These are phyloP conservation scores for Trichoderma cornu-damae DNA, from an alignment of 2,329 filamentous ascomycete genomes.

Conservation along the genomic window DNA sequence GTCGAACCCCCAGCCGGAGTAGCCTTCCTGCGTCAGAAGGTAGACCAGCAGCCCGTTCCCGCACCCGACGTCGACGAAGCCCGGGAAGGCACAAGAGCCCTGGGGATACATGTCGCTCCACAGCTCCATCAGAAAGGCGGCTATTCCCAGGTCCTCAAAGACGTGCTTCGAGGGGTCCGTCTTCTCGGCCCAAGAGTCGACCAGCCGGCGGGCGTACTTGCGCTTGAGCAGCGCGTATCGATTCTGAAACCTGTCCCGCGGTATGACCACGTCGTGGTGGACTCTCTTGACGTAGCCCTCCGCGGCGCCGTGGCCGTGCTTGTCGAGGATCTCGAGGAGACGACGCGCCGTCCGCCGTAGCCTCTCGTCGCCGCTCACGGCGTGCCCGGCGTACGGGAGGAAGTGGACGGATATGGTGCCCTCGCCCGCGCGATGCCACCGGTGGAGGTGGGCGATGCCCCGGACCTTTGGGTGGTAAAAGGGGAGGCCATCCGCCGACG, in stretches of 20 bases:
- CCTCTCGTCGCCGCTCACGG: constrained; percentile 36
- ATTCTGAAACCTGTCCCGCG: constrained; percentile 72
- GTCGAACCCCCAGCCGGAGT: constrained; percentile 84
- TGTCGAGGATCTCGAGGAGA: constrained; percentile 63
- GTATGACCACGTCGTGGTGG: constrained; percentile 74
- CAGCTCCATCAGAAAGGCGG: constrained; percentile 86
- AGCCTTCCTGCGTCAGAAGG: constrained; percentile 75
- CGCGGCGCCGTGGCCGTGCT: constrained; percentile 63
- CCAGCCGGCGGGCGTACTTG: constrained; percentile 67
- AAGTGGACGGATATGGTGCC: constrained; percentile 59
- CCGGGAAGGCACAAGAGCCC: constrained; percentile 56
- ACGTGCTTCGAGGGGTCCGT: constrained; percentile 90
- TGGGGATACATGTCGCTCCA: constrained; percentile 76
- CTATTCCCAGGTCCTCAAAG: constrained; percentile 88
- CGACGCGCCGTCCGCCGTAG: constrained; percentile 63
- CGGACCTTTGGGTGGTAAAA: constrained; percentile 82
- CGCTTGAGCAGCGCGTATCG: constrained; percentile 76
- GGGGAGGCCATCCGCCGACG: constrained; percentile 59
- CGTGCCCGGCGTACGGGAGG: constrained; percentile 42
- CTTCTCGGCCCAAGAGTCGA: constrained; percentile 74
- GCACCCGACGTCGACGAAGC: constrained; percentile 94
- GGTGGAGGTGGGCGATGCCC: constrained; percentile 71
- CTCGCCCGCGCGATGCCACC: constrained; percentile 42
- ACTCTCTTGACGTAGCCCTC: constrained; percentile 71
- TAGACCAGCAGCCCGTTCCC: constrained; percentile 89